Evolutionary conservation across 192 early-diverging fungal species (phyloP).

Genomic region (Spinellus fusiger): DNA sequence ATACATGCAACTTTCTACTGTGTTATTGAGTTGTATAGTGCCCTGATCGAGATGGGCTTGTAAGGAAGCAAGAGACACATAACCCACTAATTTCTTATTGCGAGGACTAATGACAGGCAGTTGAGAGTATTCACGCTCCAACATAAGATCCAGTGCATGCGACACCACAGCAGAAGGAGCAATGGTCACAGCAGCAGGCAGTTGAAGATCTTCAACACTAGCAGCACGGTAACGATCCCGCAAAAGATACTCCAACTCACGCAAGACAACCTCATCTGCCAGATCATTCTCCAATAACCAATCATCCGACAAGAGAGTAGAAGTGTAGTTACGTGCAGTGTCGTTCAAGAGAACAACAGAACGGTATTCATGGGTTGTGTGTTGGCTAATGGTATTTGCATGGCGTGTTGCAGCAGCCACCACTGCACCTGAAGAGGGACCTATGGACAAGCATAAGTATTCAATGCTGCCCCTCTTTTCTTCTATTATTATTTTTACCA

Average conservation of each 20-base stretch:
- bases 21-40: constrained; percentile 37
- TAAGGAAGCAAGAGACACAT: constrained; percentile 61
- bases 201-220: constrained; percentile 78
- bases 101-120: constrained; percentile 62
- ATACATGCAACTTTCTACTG: constrained; percentile 61
- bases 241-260: constrained; percentile 49
- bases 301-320: constrained; percentile 66
- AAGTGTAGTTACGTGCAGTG: constrained; percentile 61
- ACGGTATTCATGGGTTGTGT: constrained; percentile 28
- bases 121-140: constrained; percentile 82
- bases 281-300: constrained; percentile 77
- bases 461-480: too few relatives aligned
- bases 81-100: constrained; percentile 67
- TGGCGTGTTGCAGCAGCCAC: constrained; percentile 56
- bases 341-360: constrained; percentile 60
- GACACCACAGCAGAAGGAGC: constrained; percentile 48
- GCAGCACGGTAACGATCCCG: constrained; percentile 71
- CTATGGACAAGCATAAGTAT: too few relatives aligned
- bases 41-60: constrained; percentile 52
- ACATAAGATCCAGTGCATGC: constrained; percentile 69
- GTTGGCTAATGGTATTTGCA: constrained; percentile 27
- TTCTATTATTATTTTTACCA: constrained; percentile 25
- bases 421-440: constrained; percentile 61
- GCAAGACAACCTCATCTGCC: constrained; percentile 54
- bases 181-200: constrained; percentile 73